These are phyloP conservation scores for Alectoria sarmentosa DNA, from an alignment of 495 filamentous ascomycete genomes.

Conservation along the genomic window DNA sequence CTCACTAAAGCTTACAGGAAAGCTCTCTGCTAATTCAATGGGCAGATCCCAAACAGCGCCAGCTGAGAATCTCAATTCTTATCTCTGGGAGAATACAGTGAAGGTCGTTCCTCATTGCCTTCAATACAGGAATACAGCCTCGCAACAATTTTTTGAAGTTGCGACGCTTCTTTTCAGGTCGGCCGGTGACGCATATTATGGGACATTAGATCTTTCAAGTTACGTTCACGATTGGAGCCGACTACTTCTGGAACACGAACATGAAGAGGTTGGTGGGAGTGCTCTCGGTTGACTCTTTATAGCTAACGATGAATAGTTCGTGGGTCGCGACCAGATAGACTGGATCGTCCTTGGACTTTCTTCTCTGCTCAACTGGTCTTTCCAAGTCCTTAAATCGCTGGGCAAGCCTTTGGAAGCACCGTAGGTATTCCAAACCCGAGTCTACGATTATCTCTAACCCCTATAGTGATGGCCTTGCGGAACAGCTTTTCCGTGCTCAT, in stretches of 20 bases:
- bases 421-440: constrained; percentile 23
- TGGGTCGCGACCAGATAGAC: constrained; percentile 46
- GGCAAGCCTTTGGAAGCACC: constrained; percentile 41
- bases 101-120: constrained; percentile 41
- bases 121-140: constrained; percentile 35
- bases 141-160: constrained; percentile 51
- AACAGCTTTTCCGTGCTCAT: constrained; percentile 56
- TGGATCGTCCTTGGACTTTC: constrained; percentile 42
- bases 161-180: constrained; percentile 46
- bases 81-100: constrained; percentile 48
- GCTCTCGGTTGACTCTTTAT: constrained; percentile 6
- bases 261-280: constrained; percentile 37
- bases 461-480: constrained; percentile 42
- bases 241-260: constrained; percentile 48
- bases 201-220: constrained; percentile 43
- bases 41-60: constrained; percentile 18
- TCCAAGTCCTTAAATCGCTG: constrained; percentile 41
- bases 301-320: constrained; percentile 32
- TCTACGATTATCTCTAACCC: constrained; percentile 12
- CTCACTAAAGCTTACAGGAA: background rate
- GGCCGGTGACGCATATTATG: constrained; percentile 44
- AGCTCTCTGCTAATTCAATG: background rate
- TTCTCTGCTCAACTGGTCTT: constrained; percentile 41
- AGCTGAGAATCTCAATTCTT: constrained; percentile 33
- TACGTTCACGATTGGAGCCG: constrained; percentile 47